These are phyloP conservation scores for Chloranthus sessilifolius DNA, from an alignment of 164 flowering plant species.

Conservation along the genomic window DNA sequence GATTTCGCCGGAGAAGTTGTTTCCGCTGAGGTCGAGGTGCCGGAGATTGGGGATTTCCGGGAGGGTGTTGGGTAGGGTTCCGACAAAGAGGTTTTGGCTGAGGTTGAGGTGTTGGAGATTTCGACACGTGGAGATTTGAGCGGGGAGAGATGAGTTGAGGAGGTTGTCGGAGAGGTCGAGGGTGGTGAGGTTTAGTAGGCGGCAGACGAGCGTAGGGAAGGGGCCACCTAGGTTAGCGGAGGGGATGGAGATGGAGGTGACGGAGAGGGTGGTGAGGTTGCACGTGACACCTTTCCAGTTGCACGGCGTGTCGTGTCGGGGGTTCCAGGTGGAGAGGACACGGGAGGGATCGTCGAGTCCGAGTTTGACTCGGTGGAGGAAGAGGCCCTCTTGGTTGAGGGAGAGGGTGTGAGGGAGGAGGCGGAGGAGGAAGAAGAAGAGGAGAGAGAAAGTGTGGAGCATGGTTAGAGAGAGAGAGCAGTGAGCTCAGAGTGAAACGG, in stretches of 20 bases:
- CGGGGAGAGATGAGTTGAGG: conserved; percentile 59
- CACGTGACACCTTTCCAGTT: conserved; percentile 71
- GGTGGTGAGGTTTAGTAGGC: conserved; percentile 42
- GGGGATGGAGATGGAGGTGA: conserved; percentile 58
- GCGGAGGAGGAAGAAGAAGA: conserved; percentile 21
- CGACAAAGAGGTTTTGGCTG: conserved; percentile 22
- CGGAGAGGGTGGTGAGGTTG: conserved; percentile 34
- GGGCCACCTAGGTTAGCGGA: conserved; percentile 56
- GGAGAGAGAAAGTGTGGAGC: conserved; percentile 10
- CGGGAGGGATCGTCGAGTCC: conserved; percentile 54
- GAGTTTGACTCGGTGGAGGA: conserved; percentile 45
- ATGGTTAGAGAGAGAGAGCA: not conserved
- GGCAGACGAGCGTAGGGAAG: conserved; percentile 53
- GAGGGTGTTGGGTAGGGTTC: conserved; percentile 27
- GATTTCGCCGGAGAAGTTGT: conserved; percentile 78
- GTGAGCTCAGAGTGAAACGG: not conserved
- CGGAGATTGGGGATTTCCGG: conserved; percentile 38
- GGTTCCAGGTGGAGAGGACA: conserved; percentile 55
- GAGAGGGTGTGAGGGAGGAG: conserved; percentile 10
- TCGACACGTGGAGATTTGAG: conserved; percentile 40
- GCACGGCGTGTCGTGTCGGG: conserved; percentile 51
- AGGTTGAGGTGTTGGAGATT: conserved; percentile 24
- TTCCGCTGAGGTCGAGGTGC: conserved; percentile 59
- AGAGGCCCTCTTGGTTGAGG: conserved; percentile 74
- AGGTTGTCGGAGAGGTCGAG: conserved; percentile 60